Conservation (phyloP, 345 rosid species). For the Bruguiera gymnorhiza region DNA sequence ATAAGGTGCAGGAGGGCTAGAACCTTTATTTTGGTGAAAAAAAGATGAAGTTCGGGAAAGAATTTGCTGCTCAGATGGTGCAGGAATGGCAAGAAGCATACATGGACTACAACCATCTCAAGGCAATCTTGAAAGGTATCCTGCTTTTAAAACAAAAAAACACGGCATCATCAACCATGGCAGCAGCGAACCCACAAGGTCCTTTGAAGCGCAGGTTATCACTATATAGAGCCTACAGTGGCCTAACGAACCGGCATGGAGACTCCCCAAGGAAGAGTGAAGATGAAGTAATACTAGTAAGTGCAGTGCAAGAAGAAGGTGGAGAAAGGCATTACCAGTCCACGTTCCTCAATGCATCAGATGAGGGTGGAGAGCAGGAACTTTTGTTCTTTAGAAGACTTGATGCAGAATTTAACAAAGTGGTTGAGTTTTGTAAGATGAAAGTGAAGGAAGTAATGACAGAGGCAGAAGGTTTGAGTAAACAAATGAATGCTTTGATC, state of each 20-base stretch:
- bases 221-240: constrained; percentile 76
- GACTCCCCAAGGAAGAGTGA: constrained; percentile 38
- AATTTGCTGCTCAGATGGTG: constrained; percentile 65
- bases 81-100: constrained; percentile 86
- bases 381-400: constrained; percentile 52
- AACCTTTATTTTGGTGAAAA: neutral
- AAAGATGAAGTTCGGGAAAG: constrained; percentile 79
- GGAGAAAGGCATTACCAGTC: constrained; percentile 35
- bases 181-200: constrained; percentile 8
- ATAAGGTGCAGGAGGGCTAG: neutral
- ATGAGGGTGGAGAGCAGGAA: constrained; percentile 58
- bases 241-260: constrained; percentile 39
- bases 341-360: constrained; percentile 45
- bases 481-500: constrained; percentile 71
- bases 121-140: constrained; percentile 47
- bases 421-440: constrained; percentile 44
- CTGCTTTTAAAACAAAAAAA: constrained; percentile 22
- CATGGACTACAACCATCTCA: constrained; percentile 69
- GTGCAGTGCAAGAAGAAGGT: constrained; percentile 26
- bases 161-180: constrained; percentile 13
- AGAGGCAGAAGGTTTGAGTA: constrained; percentile 70
- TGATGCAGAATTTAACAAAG: constrained; percentile 72
- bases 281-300: constrained; percentile 55
- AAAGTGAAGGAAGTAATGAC: constrained; percentile 47
- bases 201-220: constrained; percentile 37